These are phyloP conservation scores for Penicillium griseofulvum DNA, from an alignment of 2,329 filamentous ascomycete genomes.

Conservation along the genomic window DNA sequence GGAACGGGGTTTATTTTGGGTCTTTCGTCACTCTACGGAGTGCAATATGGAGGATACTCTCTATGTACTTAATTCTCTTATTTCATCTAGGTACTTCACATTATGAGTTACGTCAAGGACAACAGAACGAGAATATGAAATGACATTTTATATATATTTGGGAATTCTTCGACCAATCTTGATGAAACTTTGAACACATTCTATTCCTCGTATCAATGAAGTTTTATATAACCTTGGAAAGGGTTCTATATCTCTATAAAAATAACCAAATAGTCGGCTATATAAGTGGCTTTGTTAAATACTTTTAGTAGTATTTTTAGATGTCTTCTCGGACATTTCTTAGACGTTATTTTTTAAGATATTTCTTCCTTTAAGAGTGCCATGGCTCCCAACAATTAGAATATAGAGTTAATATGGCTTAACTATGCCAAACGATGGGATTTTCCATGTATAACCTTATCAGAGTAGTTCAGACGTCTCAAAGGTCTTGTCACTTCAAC, in stretches of 20 bases:
- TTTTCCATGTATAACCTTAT: background rate
- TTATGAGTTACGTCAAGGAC: background rate
- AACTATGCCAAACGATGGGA: too few relatives aligned
- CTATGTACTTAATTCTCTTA: too few relatives aligned
- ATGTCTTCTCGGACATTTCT: too few relatives aligned
- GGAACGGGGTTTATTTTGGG: background rate
- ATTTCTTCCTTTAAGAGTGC: too few relatives aligned
- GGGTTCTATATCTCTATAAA: background rate
- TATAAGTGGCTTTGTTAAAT: too few relatives aligned
- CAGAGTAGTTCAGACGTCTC: background rate
- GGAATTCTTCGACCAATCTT: background rate
- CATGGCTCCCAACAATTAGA: too few relatives aligned
- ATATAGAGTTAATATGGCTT: too few relatives aligned
- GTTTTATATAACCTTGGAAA: too few relatives aligned
- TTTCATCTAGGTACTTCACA: background rate
- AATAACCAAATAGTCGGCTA: too few relatives aligned
- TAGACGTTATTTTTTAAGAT: too few relatives aligned
- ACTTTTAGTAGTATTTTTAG: too few relatives aligned
- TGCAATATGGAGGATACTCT: background rate
- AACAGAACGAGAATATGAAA: background rate
- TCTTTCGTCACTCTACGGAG: background rate
- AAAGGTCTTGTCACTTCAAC: background rate
- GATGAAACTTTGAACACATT: background rate
- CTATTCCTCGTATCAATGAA: background rate
- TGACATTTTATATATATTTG: background rate